phyloP scores from a whole-genome alignment of 306 rosid genomes.

The Psophocarpus tetragonolobus region DNA sequence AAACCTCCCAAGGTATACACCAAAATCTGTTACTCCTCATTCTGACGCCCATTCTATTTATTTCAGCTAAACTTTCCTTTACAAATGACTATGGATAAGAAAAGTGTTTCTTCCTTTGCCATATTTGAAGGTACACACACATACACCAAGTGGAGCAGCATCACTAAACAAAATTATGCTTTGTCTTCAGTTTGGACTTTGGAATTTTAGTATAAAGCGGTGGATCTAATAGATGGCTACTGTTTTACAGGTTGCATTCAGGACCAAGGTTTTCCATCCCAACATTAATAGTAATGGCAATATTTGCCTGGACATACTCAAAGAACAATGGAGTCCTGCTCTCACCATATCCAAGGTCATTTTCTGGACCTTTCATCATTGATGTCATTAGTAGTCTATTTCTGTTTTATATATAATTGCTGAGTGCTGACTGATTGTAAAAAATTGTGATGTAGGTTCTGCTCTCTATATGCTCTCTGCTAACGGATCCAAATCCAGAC shows the following conservation, averaged over 20 bases:
- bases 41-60: background rate
- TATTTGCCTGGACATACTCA: slow-evolving; percentile 88
- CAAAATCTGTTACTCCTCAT: background rate
- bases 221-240: slow-evolving; percentile 12
- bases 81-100: background rate
- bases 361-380: background rate
- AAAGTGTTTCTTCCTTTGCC: slow-evolving; percentile 11
- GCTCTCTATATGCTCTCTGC: slow-evolving; percentile 81
- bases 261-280: slow-evolving; percentile 92
- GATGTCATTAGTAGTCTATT: background rate
- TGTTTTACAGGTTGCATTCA: slow-evolving; percentile 78
- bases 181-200: background rate
- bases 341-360: slow-evolving; percentile 91
- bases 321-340: slow-evolving; percentile 99
- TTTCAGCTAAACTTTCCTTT: background rate
- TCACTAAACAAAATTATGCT: background rate
- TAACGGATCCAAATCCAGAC: slow-evolving; percentile 91
- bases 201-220: background rate
- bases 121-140: background rate
- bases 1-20: slow-evolving; percentile 87
- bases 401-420: background rate
- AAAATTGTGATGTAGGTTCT: slow-evolving; percentile 59
- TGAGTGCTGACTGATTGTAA: slow-evolving; percentile 9
- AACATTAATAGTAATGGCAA: slow-evolving; percentile 86
- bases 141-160: background rate